These are phyloP conservation scores for Litsea cubeba DNA, from an alignment of 164 flowering plant genomes.

Conservation along the genomic window DNA sequence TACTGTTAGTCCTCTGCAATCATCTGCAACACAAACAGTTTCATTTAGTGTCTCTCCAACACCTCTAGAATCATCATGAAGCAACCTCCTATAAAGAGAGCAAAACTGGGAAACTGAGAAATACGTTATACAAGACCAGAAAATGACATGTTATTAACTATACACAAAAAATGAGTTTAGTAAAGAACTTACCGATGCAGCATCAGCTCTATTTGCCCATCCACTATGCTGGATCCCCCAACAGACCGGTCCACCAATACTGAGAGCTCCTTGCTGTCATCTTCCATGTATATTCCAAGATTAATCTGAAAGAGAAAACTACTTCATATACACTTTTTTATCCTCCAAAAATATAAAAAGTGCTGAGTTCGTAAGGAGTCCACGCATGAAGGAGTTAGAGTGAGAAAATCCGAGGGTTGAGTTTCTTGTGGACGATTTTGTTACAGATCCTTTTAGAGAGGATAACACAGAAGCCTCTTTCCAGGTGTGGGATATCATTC, in stretches of 20 bases:
- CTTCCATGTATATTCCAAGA: constrained; percentile 80
- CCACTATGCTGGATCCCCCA: constrained; percentile 83
- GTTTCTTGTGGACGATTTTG: background rate
- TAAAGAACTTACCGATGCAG: constrained; percentile 63
- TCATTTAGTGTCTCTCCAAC: constrained; percentile 90
- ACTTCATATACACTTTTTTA: background rate
- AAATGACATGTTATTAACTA: background rate
- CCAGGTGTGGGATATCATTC: background rate
- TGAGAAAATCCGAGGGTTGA: background rate
- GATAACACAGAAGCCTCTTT: background rate
- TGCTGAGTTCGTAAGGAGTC: background rate
- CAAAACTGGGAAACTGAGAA: background rate
- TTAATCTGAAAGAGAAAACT: constrained; percentile 51
- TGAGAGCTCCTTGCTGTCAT: constrained; percentile 58
- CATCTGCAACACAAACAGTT: constrained; percentile 48
- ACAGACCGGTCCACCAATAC: constrained; percentile 87
- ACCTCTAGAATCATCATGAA: constrained; percentile 87
- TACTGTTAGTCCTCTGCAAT: constrained; percentile 80
- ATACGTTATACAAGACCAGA: background rate
- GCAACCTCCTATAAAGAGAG: constrained; percentile 54
- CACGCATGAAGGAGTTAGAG: background rate
- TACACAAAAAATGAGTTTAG: background rate
- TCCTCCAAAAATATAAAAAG: background rate
- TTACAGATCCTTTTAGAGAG: background rate
- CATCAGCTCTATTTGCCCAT: constrained; percentile 94